phyloP scores from a whole-genome alignment of 805 yeast genomes.

The Starmerella apis region DNA sequence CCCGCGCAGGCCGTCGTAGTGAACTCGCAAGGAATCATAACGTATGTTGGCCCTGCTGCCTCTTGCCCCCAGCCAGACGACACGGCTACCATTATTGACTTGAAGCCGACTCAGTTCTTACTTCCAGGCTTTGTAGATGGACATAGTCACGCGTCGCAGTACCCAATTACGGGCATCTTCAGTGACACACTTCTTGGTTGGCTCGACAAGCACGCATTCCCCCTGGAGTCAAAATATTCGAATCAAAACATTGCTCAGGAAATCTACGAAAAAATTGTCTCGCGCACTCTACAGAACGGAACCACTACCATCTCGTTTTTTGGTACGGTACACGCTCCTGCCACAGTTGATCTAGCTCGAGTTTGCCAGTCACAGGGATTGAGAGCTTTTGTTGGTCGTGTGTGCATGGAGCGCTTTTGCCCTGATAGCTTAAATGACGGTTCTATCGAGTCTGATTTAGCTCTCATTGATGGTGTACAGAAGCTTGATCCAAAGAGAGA shows the following conservation, averaged over 20 bases:
- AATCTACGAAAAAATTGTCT: constrained; percentile 59
- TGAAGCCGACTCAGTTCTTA: constrained; percentile 39
- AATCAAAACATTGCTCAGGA: constrained; percentile 45
- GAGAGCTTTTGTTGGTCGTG: constrained; percentile 83
- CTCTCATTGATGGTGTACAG: constrained; percentile 48
- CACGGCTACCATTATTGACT: not conserved
- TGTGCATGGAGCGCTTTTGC: constrained; percentile 81
- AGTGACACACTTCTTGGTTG: constrained; percentile 83
- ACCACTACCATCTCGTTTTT: constrained; percentile 89
- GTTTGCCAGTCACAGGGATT: constrained; percentile 60
- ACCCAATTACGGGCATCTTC: constrained; percentile 72
- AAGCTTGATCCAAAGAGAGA: constrained; percentile 44
- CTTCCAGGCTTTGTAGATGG: constrained; percentile 79
- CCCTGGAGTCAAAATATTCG: constrained; percentile 61
- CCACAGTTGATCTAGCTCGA: constrained; percentile 69
- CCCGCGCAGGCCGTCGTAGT: constrained; percentile 56
- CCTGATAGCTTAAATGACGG: constrained; percentile 53
- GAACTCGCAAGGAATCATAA: constrained; percentile 39
- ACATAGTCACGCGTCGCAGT: constrained; percentile 78
- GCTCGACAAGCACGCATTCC: constrained; percentile 81
- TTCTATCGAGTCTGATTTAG: constrained; percentile 44
- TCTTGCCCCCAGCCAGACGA: not conserved
- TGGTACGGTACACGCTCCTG: constrained; percentile 72
- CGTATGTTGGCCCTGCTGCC: constrained; percentile 8
- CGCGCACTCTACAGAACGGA: constrained; percentile 62